Evolutionary conservation across 1,139 yeast genomes (phyloP).

Genomic region (Pneumocystis murina): DNA sequence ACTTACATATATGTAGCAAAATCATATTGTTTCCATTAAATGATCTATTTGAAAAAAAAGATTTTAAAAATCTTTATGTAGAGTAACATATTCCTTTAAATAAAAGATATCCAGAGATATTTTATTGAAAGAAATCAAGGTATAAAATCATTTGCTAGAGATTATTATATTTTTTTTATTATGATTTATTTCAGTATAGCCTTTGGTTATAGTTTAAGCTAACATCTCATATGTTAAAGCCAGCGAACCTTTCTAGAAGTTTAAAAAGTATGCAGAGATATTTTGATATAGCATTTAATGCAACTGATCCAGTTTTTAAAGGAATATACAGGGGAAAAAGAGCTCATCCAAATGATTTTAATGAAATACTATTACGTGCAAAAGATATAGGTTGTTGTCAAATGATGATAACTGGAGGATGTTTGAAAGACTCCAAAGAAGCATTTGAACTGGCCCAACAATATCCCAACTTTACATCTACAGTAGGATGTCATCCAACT

Average conservation of each 20-base stretch:
- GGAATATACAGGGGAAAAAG: slow-evolving; percentile 61
- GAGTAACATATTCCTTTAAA: no score
- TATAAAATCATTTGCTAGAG: no score
- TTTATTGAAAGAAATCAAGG: no score
- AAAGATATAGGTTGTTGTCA: slow-evolving; percentile 45
- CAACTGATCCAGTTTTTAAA: slow-evolving; percentile 76
- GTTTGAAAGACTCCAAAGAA: slow-evolving; percentile 43
- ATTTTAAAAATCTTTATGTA: no score
- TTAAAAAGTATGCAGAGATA: not conserved
- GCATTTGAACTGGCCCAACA: slow-evolving; percentile 33
- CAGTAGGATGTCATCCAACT: slow-evolving; percentile 84
- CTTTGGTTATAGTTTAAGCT: no score
- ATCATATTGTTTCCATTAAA: no score
- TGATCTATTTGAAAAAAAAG: no score
- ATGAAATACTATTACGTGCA: slow-evolving; percentile 53
- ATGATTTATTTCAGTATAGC: no score
- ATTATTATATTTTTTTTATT: no score
- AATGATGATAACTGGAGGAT: slow-evolving; percentile 73
- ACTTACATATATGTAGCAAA: no score
- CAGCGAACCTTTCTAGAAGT: not conserved
- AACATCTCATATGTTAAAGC: no score
- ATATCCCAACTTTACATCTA: slow-evolving; percentile 32
- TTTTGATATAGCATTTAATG: slow-evolving; percentile 29
- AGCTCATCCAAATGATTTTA: slow-evolving; percentile 54
- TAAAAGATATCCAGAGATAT: no score